Evolutionary conservation across 805 yeast species (phyloP), one percentile per base, ranked within the genome.

Genomic region (Kuraishia capsulata): DNA sequence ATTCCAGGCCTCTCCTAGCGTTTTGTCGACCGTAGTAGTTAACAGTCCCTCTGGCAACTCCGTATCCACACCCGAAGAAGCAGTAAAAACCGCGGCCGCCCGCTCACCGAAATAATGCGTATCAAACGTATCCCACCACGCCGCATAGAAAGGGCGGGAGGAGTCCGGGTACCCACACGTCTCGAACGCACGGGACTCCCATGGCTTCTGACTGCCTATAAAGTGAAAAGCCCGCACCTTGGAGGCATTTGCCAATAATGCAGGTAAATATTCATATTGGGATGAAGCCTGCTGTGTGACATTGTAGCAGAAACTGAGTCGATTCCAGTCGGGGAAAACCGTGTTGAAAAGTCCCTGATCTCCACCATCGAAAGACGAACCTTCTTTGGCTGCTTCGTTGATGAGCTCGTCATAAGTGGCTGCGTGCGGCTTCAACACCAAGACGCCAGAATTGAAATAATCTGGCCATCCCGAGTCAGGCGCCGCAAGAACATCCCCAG

Each of bases 381-480:
- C 38, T 24, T 37, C 45, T 11, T 48, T 48, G 10, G 45, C 48
- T 35, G 61, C 53, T 24, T 57, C 56, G 2, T 44, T 35, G 20
- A 54, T 42, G 35, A 87, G 64, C 24, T 62, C 59, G 3, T 54
- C 43, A 46, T 63, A 78, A 17, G 65, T 68, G 0, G 46, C 42
- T 1, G 44, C 30, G 46, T 65, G 62, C 3, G 95, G 95, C 26
- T 66, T 64, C 20, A 78, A 53, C 3, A 78, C 63, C 50, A 86
- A 65, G 17, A 86, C 74, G 3, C 96, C 95, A 24, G 88, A 74
- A 57, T 87, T 86, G 64, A 87, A 87, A 49, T 81, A 69, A 61
- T 87, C 96, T 0, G 95, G 95, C 84, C 94, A 87, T 11, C 95
- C 95, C n/a, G 76, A 66, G 59, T 87, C 96, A 0, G 94, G 83